Conservation (phyloP, 805 yeast genomes). For the Candida palmyrensis region DNA sequence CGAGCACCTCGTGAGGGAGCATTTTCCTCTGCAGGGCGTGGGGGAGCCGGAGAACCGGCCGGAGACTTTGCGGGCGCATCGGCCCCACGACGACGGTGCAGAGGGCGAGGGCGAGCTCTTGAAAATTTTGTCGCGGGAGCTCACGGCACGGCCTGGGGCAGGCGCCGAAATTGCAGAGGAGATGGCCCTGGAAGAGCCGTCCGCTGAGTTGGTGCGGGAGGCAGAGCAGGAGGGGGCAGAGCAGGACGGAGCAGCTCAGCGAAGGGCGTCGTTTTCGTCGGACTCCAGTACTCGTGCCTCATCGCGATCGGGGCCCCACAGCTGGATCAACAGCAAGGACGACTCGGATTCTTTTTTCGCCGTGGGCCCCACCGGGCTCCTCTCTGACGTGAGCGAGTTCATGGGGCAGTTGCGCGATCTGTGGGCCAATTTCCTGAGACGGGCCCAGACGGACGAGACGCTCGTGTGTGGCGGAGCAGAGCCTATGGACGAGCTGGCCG, state of each 20-base stretch:
- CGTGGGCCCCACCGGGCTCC: conserved; percentile 70
- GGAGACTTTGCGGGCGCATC: too few relatives aligned
- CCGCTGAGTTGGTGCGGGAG: too few relatives aligned
- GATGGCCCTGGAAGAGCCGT: too few relatives aligned
- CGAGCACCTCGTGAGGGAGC: conserved; percentile 70
- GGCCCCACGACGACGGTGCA: too few relatives aligned
- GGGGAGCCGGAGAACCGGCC: conserved; percentile 11
- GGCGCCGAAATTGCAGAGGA: too few relatives aligned
- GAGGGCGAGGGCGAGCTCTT: conserved; percentile 16
- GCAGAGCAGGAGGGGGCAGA: too few relatives aligned
- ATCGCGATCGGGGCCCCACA: too few relatives aligned
- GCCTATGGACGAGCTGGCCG: conserved; percentile 1
- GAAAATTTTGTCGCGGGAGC: conserved; percentile 27
- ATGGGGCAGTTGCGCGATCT: conserved; percentile 42
- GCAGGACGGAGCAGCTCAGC: too few relatives aligned
- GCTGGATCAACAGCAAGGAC: conserved; percentile 49
- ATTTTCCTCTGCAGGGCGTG: conserved; percentile 37
- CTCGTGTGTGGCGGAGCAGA: not conserved
- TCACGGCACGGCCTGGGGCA: too few relatives aligned
- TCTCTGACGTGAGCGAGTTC: conserved; percentile 59
- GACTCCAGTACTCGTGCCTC: too few relatives aligned
- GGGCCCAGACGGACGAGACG: conserved; percentile 1
- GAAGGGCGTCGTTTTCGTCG: too few relatives aligned
- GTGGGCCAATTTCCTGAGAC: conserved; percentile 14
- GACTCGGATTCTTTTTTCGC: conserved; percentile 36